Conservation (phyloP, 768 basidiomycete species). For the Mrakia frigida region DNA sequence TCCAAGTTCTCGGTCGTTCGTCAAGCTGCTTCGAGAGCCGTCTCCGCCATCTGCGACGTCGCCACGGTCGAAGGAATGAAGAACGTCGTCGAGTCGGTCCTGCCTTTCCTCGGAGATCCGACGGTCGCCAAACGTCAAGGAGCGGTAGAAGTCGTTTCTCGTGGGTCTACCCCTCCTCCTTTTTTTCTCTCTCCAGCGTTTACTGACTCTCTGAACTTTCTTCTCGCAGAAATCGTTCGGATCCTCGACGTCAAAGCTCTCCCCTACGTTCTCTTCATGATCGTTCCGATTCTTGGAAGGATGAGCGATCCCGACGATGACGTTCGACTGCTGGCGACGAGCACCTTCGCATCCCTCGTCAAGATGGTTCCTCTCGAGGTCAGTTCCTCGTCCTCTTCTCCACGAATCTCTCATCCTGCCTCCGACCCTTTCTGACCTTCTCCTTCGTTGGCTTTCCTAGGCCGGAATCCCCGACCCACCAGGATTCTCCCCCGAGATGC, state of each 20-base stretch:
- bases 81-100: slow-evolving; percentile 74
- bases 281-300: slow-evolving; percentile 90
- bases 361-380: slow-evolving; percentile 99
- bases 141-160: slow-evolving; percentile 80
- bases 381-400: slow-evolving; percentile 33
- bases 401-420: too few species aligned
- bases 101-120: slow-evolving; percentile 78
- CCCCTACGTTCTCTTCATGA: slow-evolving; percentile 93
- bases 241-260: slow-evolving; percentile 86
- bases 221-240: slow-evolving; percentile 74
- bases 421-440: not conserved
- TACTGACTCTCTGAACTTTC: not conserved
- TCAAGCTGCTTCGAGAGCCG: slow-evolving; percentile 76
- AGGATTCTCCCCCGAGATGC: slow-evolving; percentile 79
- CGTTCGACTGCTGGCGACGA: slow-evolving; percentile 88
- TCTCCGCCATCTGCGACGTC: slow-evolving; percentile 80
- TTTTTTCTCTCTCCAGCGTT: not conserved
- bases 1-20: slow-evolving; percentile 86
- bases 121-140: slow-evolving; percentile 75
- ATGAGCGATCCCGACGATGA: slow-evolving; percentile 95
- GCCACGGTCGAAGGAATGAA: slow-evolving; percentile 83
- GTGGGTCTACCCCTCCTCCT: slow-evolving; percentile 53
- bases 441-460: slow-evolving; percentile 46
- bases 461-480: slow-evolving; percentile 95
- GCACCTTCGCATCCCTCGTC: slow-evolving; percentile 91